phyloP scores from a whole-genome alignment of 208 protist genomes.

The Leishmania amazonensis region DNA sequence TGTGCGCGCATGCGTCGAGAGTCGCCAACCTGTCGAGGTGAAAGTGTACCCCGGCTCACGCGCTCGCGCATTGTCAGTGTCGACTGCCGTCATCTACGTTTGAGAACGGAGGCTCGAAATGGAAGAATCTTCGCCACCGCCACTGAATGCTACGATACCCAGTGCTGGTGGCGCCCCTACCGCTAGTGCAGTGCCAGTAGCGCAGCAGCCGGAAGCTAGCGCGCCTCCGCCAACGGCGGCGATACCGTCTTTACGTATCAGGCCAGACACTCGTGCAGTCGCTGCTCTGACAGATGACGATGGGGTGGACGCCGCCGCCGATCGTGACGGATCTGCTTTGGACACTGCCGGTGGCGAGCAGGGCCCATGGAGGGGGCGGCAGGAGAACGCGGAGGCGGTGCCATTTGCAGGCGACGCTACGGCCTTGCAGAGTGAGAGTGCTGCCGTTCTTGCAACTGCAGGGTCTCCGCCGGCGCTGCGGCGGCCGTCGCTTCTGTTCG shows the following conservation, averaged over 20 bases:
- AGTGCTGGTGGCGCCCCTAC: background rate
- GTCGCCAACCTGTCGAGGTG: background rate
- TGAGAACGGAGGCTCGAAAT: background rate
- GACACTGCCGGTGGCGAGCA: background rate
- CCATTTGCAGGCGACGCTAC: background rate
- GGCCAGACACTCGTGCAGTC: background rate
- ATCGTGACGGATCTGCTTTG: background rate
- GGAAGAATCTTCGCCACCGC: background rate
- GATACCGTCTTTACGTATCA: background rate
- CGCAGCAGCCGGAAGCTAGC: background rate
- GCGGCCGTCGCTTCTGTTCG: constrained; percentile 26
- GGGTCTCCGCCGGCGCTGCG: constrained; percentile 19
- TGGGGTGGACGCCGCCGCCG: background rate
- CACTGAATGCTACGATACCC: background rate
- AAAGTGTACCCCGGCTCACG: background rate
- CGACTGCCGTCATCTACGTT: background rate
- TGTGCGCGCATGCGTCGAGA: background rate
- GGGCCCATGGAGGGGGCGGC: background rate
- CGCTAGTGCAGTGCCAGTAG: constrained; percentile 1
- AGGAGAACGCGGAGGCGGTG: background rate
- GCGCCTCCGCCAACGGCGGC: background rate
- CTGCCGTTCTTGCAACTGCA: background rate
- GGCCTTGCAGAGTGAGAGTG: background rate
- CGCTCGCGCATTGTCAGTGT: background rate
- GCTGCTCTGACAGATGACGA: background rate